Percentiles rank a stretch among this genome's conserved stretches.
These are phyloP conservation scores for Metschnikowia lachancei DNA, from an alignment of 805 yeast genomes.

Conservation along the genomic window DNA sequence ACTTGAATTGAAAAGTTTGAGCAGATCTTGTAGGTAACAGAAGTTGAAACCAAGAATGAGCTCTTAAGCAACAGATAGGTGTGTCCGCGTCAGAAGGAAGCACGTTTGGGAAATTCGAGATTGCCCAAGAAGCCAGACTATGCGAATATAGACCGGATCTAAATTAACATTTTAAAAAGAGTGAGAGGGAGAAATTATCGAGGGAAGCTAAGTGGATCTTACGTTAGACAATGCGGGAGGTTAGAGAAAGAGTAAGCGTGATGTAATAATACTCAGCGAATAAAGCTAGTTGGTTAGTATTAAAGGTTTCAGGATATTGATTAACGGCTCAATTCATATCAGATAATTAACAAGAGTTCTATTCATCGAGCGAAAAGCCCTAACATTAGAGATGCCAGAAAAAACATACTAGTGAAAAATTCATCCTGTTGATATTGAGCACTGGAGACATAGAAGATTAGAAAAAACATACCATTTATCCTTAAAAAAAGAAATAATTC, in stretches of 20 bases:
- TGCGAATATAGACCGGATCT: too few species aligned
- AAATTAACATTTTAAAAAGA: too few species aligned
- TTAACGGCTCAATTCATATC: conserved; percentile 29
- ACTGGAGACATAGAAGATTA: conserved; percentile 2
- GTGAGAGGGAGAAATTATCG: too few species aligned
- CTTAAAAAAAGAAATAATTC: not conserved
- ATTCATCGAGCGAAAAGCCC: conserved; percentile 78
- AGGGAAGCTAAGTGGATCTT: not conserved
- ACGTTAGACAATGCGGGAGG: not conserved
- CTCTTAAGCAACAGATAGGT: too few species aligned
- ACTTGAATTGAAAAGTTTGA: too few species aligned
- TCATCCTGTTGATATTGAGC: conserved; percentile 31
- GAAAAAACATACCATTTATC: conserved; percentile 2
- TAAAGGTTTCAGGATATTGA: not conserved
- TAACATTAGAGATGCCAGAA: conserved; percentile 95
- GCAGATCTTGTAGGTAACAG: too few species aligned
- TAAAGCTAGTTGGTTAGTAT: conserved; percentile 8
- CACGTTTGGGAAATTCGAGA: too few species aligned
- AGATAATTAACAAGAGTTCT: conserved; percentile 69
- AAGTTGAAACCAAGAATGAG: too few species aligned
- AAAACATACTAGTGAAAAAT: conserved; percentile 48
- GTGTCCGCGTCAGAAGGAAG: too few species aligned
- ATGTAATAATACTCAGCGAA: not conserved
- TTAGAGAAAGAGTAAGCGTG: too few species aligned
- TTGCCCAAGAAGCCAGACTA: too few species aligned